Conservation (phyloP, 257 asterid species). For the Nicotiana otophora region DNA sequence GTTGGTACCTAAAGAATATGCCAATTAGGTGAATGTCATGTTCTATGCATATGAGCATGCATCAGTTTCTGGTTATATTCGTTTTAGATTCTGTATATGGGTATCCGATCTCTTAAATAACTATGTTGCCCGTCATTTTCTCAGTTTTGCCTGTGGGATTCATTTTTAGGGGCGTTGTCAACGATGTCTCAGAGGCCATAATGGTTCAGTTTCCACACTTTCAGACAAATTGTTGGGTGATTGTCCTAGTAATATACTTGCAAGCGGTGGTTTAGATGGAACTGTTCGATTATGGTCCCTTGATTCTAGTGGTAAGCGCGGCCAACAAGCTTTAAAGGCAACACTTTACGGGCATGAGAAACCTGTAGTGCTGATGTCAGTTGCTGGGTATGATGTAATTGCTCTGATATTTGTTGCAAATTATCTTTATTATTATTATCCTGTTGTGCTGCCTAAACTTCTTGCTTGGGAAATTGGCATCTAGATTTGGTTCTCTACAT, state of each 20-base stretch:
- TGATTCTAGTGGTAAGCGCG: slow-evolving; percentile 59
- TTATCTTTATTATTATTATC: not conserved
- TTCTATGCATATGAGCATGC: not conserved
- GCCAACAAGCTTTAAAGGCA: slow-evolving; percentile 59
- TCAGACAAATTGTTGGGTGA: slow-evolving; percentile 72
- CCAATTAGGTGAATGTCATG: not conserved
- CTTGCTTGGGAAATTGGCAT: not conserved
- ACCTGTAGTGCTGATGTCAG: slow-evolving; percentile 59
- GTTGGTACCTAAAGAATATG: not conserved
- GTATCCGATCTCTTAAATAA: not conserved
- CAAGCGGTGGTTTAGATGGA: slow-evolving; percentile 86
- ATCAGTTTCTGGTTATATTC: slow-evolving; percentile 4
- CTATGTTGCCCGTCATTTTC: not conserved
- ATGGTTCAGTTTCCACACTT: slow-evolving; percentile 56
- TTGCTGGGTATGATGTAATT: slow-evolving; percentile 49
- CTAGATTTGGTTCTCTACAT: not conserved
- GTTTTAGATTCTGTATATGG: not conserved
- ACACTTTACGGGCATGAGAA: slow-evolving; percentile 80
- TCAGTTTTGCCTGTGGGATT: not conserved
- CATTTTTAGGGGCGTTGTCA: slow-evolving; percentile 48
- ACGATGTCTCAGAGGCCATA: slow-evolving; percentile 71
- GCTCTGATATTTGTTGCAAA: not conserved
- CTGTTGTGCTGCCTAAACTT: not conserved
- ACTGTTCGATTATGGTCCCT: slow-evolving; percentile 84
- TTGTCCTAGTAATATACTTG: slow-evolving; percentile 42